Percentiles rank a stretch among this genome's conserved stretches.
phyloP scores from a whole-genome alignment of 257 asterid genomes.

The Nicotiana knightiana region DNA sequence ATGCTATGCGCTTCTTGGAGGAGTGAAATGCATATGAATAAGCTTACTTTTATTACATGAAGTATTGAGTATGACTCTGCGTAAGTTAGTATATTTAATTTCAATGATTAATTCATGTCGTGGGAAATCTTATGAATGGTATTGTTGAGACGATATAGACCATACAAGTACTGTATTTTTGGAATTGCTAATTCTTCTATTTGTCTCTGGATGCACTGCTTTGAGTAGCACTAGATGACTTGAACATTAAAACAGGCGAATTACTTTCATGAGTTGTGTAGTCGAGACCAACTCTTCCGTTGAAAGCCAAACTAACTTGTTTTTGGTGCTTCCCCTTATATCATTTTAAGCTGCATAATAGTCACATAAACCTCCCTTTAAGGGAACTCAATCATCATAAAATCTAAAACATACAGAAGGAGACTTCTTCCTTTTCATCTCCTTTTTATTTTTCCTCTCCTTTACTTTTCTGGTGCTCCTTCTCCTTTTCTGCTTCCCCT shows the following conservation, averaged over 20 bases:
- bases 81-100: background rate
- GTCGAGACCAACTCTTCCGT: too few species aligned
- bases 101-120: background rate
- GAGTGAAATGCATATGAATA: background rate
- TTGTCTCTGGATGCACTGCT: background rate
- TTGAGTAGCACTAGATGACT: background rate
- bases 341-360: too few species aligned
- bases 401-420: too few species aligned
- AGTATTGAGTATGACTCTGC: background rate
- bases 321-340: too few species aligned
- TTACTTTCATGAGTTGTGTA: too few species aligned
- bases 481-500: too few species aligned
- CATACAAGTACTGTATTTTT: background rate
- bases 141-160: background rate
- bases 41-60: background rate
- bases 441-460: too few species aligned
- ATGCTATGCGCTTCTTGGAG: background rate
- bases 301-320: too few species aligned
- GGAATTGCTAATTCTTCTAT: background rate
- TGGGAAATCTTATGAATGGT: background rate
- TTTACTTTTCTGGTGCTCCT: too few species aligned
- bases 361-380: background rate
- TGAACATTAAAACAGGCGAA: too few species aligned
- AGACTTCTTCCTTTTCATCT: too few species aligned
- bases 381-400: background rate